Base-by-base conservation (phyloP, 1,139 yeast species). In the Yamadazyma taylorii region DNA sequence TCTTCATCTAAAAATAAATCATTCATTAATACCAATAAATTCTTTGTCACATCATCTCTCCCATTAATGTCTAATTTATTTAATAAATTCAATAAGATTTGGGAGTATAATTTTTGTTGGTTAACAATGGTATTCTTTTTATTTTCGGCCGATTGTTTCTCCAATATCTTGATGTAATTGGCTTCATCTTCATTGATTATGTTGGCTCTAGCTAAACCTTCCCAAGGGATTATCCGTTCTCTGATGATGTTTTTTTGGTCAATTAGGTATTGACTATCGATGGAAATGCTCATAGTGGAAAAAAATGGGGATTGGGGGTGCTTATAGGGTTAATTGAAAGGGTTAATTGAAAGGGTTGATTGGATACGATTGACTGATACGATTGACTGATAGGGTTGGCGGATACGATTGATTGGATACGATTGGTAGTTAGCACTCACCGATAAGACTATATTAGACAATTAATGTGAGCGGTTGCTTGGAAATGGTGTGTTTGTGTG, bases 211-310 rank as follows among this genome's bases (percentile, higher is more conserved):
- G 87, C 81, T 52, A 85, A 80, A 7, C 95, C 95, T 55, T 86
- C 95, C 97, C 97, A 90, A 17, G 96, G 95, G 42, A 90, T 79
- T 24, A 94, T 84, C 48, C 95, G 78, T 44, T 86, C 85, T 51
- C 94, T 75, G 49, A 87, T 81, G 47, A 81, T 81, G 51, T 77
- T 73, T 52, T 87, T 79, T 46, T 85, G 78, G 52, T 88, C 96
- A 47, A 81, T 82, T 52, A 87, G 70, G 55, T 79, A 81, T 34
- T 74, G 74, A 60, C 86, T 82, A 51, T 83, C 87, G 47, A 75
- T 57, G 13, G 21, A 6, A 11, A 27, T 21, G 12, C 21, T 27
- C 30, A 27, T 27, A n/a, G n/a, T n/a, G n/a, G n/a, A n/a, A n/a
- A n/a, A n/a, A n/a, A n/a, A n/a, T n/a, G 30, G 16, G 30, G 21